Percentiles rank a stretch among this genome's conserved stretches.
Conservation (phyloP, 2,329 filamentous ascomycete species). For the Huntiella moniliformis region DNA sequence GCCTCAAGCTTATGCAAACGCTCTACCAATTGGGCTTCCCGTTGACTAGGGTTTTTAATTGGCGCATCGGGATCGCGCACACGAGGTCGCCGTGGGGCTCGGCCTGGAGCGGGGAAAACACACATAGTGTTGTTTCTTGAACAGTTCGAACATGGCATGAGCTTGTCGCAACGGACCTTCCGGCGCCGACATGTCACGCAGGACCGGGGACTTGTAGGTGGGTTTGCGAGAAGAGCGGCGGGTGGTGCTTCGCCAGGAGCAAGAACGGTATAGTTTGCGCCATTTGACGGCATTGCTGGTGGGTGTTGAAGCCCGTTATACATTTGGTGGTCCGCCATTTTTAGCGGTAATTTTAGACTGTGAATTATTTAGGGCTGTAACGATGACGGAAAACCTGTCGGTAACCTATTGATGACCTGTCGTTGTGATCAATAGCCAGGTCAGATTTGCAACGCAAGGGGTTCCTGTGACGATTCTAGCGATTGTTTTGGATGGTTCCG, state of each 20-base stretch:
- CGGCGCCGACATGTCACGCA: conserved; percentile 33
- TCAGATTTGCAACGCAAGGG: too few relatives aligned
- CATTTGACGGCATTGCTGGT: too few relatives aligned
- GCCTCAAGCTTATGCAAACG: conserved; percentile 54
- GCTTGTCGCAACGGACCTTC: conserved; percentile 64
- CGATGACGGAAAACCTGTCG: too few relatives aligned
- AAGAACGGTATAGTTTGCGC: conserved; percentile 2
- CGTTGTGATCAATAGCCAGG: too few relatives aligned
- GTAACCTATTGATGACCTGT: too few relatives aligned
- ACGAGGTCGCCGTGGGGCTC: conserved; percentile 48
- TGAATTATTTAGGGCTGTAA: too few relatives aligned
- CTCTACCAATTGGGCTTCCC: conserved; percentile 52
- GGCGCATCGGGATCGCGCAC: conserved; percentile 45
- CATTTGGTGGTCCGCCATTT: too few relatives aligned
- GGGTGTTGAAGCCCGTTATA: too few relatives aligned
- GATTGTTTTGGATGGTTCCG: too few relatives aligned
- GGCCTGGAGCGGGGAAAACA: conserved; percentile 54
- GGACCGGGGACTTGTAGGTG: conserved; percentile 25
- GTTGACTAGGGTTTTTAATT: conserved; percentile 40
- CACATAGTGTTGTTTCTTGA: conserved; percentile 51
- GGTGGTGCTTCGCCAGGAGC: conserved; percentile 11
- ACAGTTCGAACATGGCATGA: conserved; percentile 59
- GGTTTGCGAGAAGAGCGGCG: conserved; percentile 7
- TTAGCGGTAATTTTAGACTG: too few relatives aligned
- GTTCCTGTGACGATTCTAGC: too few relatives aligned